Evolutionary conservation across 805 yeast genomes (phyloP), one percentile per base, ranked within the genome.

Genomic region (Lipomyces starkeyi): DNA sequence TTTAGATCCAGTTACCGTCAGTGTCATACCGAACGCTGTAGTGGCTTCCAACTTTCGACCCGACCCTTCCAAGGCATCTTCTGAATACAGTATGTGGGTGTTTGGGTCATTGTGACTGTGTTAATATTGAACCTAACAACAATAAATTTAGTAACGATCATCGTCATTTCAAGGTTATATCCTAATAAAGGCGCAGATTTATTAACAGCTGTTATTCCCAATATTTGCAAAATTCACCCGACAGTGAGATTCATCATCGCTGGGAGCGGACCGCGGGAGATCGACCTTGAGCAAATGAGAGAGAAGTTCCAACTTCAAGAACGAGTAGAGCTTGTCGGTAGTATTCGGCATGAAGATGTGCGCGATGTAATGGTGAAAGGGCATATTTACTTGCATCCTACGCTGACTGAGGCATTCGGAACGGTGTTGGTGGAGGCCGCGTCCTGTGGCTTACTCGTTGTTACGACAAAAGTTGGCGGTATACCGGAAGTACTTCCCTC

Each of bases 21-120:
- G 93, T 17, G 99, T 93, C 29, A 95, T 95, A 20, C 99, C 99
- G 0, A 95, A 95, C 79, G 99, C 99, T 0, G 96, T 95, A n/a
- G 87, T 95, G 0, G 85, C 95, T 3, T 85, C 86, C 58, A 96
- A 93, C 77, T 95, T 95, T 77, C 77, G 59, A 54, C 84, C 81
- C 0, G 81, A 74, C 62, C 76, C 80, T 3, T 63, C 75, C 35
- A 74, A 69, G 43, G 76, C 79, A 5, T 65, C 74, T n/a, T 72
- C 79, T 22, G 78, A 80, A 2, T 78, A 79, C 29, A 88, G 73
- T 71, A 60, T 13, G 73, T 61, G 20, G 5, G 73, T 71, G 58
- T 13, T 73, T 61, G 20, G 5, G 20, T 14, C 25, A 27, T 4
- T 20, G 2, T 29, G 25, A 17, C 52, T 13, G 20, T 11, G 11